Evolutionary conservation across 2,329 filamentous ascomycete genomes (phyloP).

Genomic region (Chaetomium strumarium): DNA sequence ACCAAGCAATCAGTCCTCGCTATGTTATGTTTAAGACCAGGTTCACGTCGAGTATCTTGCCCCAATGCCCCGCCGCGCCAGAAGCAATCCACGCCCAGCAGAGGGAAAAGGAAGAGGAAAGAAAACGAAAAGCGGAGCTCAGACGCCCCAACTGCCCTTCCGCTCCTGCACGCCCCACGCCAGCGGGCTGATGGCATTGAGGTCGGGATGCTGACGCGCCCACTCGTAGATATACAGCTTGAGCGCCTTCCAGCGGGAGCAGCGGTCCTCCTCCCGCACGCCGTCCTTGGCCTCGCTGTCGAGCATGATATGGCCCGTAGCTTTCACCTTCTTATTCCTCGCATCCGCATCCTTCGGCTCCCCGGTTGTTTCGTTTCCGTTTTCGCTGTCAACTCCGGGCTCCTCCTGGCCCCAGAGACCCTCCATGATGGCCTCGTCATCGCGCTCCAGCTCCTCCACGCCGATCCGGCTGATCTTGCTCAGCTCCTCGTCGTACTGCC

Average conservation of each 20-base stretch:
- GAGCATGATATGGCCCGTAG: conserved; percentile 72
- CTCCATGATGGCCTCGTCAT: conserved; percentile 57
- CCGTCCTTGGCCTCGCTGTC: conserved; percentile 39
- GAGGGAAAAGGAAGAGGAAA: not conserved
- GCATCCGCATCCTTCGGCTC: not conserved
- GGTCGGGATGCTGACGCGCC: conserved; percentile 77
- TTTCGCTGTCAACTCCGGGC: not conserved
- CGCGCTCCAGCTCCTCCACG: conserved; percentile 61
- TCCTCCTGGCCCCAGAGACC: conserved; percentile 19
- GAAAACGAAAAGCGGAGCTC: conserved; percentile 5
- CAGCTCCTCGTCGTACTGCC: conserved; percentile 78
- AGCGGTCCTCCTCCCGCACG: conserved; percentile 45
- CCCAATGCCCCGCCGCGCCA: not conserved
- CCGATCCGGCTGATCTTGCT: conserved; percentile 70
- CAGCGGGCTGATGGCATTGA: conserved; percentile 53
- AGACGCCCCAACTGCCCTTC: conserved; percentile 69
- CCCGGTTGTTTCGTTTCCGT: too few relatives aligned
- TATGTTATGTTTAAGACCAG: not conserved
- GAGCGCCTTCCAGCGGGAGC: conserved; percentile 74
- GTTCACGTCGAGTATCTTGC: not conserved
- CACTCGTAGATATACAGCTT: conserved; percentile 81
- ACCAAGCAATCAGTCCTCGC: not conserved
- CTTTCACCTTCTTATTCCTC: conserved; percentile 35
- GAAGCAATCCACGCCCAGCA: not conserved
- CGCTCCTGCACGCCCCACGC: conserved; percentile 64